Evolutionary conservation across 495 filamentous ascomycete species (phyloP).

Genomic region (Aspergillus cavernicola): DNA sequence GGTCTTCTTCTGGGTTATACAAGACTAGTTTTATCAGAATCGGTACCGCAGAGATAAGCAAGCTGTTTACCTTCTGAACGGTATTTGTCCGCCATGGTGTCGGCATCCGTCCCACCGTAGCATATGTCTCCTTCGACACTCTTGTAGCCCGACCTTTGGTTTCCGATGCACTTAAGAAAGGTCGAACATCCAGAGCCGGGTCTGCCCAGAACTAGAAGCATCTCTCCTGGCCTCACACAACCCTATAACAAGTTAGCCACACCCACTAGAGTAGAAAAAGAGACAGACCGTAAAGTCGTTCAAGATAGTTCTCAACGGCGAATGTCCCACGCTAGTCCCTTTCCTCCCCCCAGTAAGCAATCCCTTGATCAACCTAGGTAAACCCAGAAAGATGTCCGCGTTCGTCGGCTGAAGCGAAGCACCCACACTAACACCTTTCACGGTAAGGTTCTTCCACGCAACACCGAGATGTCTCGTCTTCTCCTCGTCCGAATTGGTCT

Average conservation of each 20-base stretch:
- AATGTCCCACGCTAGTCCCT: conserved; percentile 40
- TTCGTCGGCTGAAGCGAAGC: conserved; percentile 63
- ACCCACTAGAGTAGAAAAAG: conserved; percentile 34
- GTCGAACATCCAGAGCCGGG: conserved; percentile 72
- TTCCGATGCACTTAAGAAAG: conserved; percentile 66
- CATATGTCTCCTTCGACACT: conserved; percentile 58
- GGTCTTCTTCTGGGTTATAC: conserved; percentile 70
- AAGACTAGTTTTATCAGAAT: conserved; percentile 34
- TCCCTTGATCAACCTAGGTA: conserved; percentile 49
- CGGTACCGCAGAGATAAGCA: not conserved
- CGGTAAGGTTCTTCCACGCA: conserved; percentile 58
- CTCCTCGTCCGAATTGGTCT: conserved; percentile 63
- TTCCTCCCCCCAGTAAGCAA: conserved; percentile 43
- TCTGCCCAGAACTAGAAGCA: conserved; percentile 65
- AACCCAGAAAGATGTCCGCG: conserved; percentile 57
- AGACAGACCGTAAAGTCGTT: conserved; percentile 52
- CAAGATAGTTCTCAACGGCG: conserved; percentile 58
- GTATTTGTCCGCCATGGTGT: conserved; percentile 59
- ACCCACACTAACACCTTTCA: conserved; percentile 64
- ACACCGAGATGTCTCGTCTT: conserved; percentile 56
- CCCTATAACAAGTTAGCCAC: conserved; percentile 24
- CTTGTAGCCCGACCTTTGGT: conserved; percentile 62
- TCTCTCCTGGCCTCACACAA: conserved; percentile 44
- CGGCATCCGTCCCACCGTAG: conserved; percentile 60
- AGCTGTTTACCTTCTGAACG: conserved; percentile 49